Base-by-base conservation (phyloP, 345 rosid species). In the Laguncularia racemosa region DNA sequence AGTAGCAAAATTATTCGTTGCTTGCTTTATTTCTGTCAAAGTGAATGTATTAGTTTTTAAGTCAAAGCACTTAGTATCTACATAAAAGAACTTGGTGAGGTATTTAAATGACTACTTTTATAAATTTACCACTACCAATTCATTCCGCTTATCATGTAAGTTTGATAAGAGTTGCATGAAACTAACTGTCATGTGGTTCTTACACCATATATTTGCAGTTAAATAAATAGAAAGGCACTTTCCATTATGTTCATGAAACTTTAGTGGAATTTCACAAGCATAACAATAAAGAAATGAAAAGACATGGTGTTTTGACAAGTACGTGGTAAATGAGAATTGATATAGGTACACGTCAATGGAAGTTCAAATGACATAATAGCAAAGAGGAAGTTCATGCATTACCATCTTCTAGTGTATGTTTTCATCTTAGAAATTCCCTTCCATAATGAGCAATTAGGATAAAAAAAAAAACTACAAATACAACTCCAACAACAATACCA, bases 11-110 rank as follows among this genome's bases (percentile, higher is more conserved):
- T 62, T 46, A 28, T 54, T 23, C 2, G 59, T 62, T n/a, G 66
- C 66, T 45, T 52, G 59, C 55, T 53, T 53, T 6, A 53, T 62
- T 62, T 53, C 52, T 48, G 28, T 53, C 44, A 53, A 53, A 58
- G 66, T 62, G 50, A 62, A 62, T 2, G 38, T 20, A 53, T 59
- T 58, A 7, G 66, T 53, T 62, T 45, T 51, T 14, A 62, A 52
- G 47, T 62, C 59, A 46, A 62, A 16, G 11, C 59, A 40, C 48
- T 16, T 16, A 0, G 53, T 52, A 26, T 53, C 58, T 62, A 59
- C 54, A 51, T 21, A 50, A 50, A 12, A 23, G 17, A 21, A 16
- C 21, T 50, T 12, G 3, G 0, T 50, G 11, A 50, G 53, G 13
- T 10, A 21, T 17, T 0, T 50, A 4, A 12, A 50, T 12, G 14